Evolutionary conservation across 2,329 filamentous ascomycete species (phyloP).

Genomic region (Scedosporium apiospermum): DNA sequence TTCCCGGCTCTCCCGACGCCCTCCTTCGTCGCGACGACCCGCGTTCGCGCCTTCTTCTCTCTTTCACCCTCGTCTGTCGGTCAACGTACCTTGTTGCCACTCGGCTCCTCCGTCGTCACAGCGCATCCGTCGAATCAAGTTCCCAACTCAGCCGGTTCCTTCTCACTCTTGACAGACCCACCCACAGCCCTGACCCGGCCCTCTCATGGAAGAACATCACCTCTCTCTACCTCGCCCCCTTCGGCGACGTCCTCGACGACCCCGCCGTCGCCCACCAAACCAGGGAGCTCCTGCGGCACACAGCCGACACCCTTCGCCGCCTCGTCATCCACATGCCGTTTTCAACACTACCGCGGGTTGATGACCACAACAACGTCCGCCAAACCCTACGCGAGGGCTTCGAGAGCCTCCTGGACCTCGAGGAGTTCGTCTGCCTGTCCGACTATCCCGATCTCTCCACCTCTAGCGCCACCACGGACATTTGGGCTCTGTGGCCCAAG

Average conservation of each 20-base stretch:
- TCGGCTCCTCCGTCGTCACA: constrained; percentile 32
- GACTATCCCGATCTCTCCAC: constrained; percentile 34
- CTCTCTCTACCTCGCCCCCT: constrained; percentile 31
- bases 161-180: constrained; percentile 17
- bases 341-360: constrained; percentile 28
- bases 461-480: constrained; percentile 21
- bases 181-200: constrained; percentile 12
- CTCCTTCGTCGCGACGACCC: constrained; percentile 27
- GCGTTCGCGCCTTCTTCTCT: constrained; percentile 32
- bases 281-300: constrained; percentile 30
- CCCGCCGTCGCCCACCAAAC: constrained; percentile 28
- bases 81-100: constrained; percentile 30
- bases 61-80: constrained; percentile 32
- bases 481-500: constrained; percentile 34
- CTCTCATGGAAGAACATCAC: constrained; percentile 21
- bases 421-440: constrained; percentile 37
- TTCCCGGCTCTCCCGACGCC: constrained; percentile 20
- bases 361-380: constrained; percentile 30
- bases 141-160: constrained; percentile 23
- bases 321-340: constrained; percentile 40
- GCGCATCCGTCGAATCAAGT: constrained; percentile 32
- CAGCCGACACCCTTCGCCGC: constrained; percentile 28
- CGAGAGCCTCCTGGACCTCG: constrained; percentile 27
- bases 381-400: constrained; percentile 35
- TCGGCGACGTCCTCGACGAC: constrained; percentile 26